A percentile compares a stretch with the other conserved stretches of the same genome.
phyloP scores from a whole-genome alignment of 1,139 yeast species.

The Magnusiomyces starmeri region DNA sequence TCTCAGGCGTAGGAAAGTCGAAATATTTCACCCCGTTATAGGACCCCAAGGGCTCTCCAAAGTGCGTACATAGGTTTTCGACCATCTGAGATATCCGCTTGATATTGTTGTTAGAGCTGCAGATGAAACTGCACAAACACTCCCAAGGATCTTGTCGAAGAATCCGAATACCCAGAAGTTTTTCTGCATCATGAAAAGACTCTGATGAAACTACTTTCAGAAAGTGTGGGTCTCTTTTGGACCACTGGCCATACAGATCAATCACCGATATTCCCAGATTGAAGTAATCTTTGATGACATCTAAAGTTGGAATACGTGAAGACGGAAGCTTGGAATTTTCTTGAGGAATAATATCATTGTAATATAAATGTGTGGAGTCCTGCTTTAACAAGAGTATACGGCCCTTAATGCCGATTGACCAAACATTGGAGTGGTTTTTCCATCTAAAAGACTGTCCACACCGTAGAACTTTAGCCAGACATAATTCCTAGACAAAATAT shows the following conservation, averaged over 20 bases:
- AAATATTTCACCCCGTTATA: constrained; percentile 54
- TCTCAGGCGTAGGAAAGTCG: constrained; percentile 64
- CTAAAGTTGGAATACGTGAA: constrained; percentile 30
- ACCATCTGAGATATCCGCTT: constrained; percentile 93
- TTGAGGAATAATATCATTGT: constrained; percentile 16
- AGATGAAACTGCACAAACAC: constrained; percentile 77
- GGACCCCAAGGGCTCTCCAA: constrained; percentile 55
- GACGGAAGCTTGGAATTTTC: no score
- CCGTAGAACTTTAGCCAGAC: constrained; percentile 45
- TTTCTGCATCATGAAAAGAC: constrained; percentile 16
- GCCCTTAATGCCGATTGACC: constrained; percentile 33
- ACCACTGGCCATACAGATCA: constrained; percentile 58
- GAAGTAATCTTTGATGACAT: constrained; percentile 59
- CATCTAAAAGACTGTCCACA: constrained; percentile 66
- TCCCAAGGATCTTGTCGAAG: constrained; percentile 97
- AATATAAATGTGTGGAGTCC: constrained; percentile 29
- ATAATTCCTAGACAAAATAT: constrained; percentile 11
- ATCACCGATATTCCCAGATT: constrained; percentile 50
- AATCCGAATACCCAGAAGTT: constrained; percentile 68
- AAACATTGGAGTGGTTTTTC: constrained; percentile 26
- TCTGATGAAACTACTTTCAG: constrained; percentile 27
- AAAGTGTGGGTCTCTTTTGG: constrained; percentile 45
- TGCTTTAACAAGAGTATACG: constrained; percentile 34
- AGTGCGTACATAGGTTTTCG: constrained; percentile 63
- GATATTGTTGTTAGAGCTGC: constrained; percentile 93